phyloP scores from a whole-genome alignment of 2,329 filamentous ascomycete genomes.

The Beauveria caledonica region DNA sequence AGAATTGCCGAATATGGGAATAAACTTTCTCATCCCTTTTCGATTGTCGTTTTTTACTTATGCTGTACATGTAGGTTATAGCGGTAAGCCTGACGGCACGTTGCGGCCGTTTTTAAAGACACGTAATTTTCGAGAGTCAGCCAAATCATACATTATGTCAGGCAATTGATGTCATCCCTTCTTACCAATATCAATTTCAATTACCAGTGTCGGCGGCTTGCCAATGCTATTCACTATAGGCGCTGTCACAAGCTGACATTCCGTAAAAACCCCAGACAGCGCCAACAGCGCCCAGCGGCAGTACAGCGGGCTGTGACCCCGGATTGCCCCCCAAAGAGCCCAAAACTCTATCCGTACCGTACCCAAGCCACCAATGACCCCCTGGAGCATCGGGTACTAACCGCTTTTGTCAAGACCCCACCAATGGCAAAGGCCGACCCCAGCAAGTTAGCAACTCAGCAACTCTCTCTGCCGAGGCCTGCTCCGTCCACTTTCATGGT shows the following conservation, averaged over 20 bases:
- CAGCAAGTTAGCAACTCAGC: not conserved
- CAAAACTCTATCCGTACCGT: no score
- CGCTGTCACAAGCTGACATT: not conserved
- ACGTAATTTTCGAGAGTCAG: no score
- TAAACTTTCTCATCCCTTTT: no score
- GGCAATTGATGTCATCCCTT: no score
- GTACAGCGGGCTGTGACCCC: not conserved
- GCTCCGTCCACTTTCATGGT: not conserved
- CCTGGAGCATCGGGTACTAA: not conserved
- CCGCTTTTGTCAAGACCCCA: not conserved
- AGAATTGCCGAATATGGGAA: no score
- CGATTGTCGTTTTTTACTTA: no score
- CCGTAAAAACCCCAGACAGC: not conserved
- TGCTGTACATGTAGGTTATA: no score
- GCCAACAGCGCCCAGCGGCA: not conserved
- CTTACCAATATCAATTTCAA: no score
- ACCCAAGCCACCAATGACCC: not conserved
- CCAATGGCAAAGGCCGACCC: not conserved
- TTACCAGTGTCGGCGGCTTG: not conserved
- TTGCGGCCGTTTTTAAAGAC: no score
- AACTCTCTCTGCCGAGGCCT: conserved; percentile 6
- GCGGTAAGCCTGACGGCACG: no score
- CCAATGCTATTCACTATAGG: not conserved
- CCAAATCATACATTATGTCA: no score
- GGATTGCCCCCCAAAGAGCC: not conserved